Base-by-base conservation (phyloP, 2,329 filamentous ascomycete species). In the Talaromyces sp. region DNA sequence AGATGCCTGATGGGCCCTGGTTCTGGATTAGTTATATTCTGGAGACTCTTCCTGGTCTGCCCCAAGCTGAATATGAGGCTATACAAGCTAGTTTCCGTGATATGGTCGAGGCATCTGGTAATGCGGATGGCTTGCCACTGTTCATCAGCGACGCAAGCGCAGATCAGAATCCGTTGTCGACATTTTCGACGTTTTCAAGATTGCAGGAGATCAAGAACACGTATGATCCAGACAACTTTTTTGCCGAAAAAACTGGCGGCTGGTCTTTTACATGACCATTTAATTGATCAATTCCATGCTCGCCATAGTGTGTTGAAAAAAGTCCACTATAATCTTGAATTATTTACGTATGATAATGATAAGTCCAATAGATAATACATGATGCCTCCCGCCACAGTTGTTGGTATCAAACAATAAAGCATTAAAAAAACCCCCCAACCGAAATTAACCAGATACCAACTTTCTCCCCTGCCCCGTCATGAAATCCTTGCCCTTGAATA, bases 181-280 rank as follows among this genome's bases (percentile, higher is more conserved):
- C 69, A 18, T 72, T 72, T 57, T 67, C 73, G 12, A 72, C 68
- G 23, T 78, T 74, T 53, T 42, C 63, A 7, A 69, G 68, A 62
- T 62, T 80, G 57, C 67, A 70, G 55, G 64, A 66, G 57, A 69
- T 79, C 33, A 79, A 80, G 72, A 69, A 69, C 63, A 69, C 71
- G 64, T 72, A 77, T 47, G 78, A 80, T 60, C 76, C 78, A 0
- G 67, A 76, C 56, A 64, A 64, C 30, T 70, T 71, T 59, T 70
- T 71, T 57, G 65, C 57, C n/a, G 62, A 65, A 4, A 68, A 65
- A 61, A 71, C 69, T 6, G 69, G 69, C 2, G 69, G 69, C 14
- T 71, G 69, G 69, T 69, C 68, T 4, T 71, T 71, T 67, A 69
- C 60, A 5, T 71, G 16, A 40, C 9, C 34, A 18, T 34, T 4